Conservation (phyloP, 2,329 filamentous ascomycete species). For the Chaetomium globosum region DNA sequence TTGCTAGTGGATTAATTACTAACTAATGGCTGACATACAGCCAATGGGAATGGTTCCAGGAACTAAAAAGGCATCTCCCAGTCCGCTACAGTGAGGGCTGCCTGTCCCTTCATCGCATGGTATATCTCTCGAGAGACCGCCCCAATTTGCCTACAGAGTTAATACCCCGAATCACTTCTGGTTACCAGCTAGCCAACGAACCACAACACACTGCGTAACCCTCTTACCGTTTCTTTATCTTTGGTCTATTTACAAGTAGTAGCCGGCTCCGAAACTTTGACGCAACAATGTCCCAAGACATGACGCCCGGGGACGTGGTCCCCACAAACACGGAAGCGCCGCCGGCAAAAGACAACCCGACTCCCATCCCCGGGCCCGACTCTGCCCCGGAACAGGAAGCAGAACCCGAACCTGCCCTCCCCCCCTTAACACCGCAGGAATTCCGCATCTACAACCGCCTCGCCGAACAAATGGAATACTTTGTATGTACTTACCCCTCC, state of each 20-base stretch:
- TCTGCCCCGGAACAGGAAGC: slow-evolving; percentile 4
- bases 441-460: slow-evolving; percentile 72
- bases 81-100: neutral
- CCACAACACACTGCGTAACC: neutral
- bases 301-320: neutral
- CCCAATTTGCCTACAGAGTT: neutral
- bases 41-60: slow-evolving; percentile 12
- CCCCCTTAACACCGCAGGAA: slow-evolving; percentile 66
- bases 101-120: neutral
- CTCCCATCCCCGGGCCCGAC: neutral
- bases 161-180: neutral
- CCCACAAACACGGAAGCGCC: neutral
- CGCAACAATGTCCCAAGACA: slow-evolving; percentile 4
- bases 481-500: slow-evolving; percentile 45
- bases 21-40: slow-evolving; percentile 17
- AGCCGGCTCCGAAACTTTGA: neutral
- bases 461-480: slow-evolving; percentile 74
- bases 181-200: neutral
- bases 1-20: slow-evolving; percentile 15
- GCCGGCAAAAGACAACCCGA: neutral
- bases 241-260: neutral
- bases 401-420: slow-evolving; percentile 43
- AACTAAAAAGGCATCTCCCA: slow-evolving; percentile 7
- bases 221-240: neutral
- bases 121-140: neutral